These are phyloP conservation scores for Penicillium daleae DNA, from an alignment of 495 filamentous ascomycete genomes.

Conservation along the genomic window DNA sequence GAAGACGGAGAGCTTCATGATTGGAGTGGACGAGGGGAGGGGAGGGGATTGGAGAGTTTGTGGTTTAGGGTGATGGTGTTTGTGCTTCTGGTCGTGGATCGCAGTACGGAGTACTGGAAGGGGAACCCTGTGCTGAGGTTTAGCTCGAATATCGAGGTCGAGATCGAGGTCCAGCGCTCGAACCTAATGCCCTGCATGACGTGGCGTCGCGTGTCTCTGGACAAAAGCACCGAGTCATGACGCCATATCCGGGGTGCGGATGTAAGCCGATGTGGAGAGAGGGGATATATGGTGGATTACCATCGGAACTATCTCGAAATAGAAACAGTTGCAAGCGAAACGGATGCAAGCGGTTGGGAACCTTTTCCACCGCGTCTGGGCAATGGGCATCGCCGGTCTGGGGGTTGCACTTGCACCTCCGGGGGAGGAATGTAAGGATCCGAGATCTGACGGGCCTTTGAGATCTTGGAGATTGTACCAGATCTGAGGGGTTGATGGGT, in stretches of 20 bases:
- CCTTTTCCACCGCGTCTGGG: neutral
- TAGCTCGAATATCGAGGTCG: no score
- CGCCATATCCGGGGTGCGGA: constrained; percentile 8
- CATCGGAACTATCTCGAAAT: no score
- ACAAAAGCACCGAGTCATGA: constrained; percentile 16
- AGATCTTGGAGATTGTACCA: neutral
- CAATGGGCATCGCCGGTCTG: no score
- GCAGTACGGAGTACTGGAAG: no score
- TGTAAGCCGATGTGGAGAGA: neutral
- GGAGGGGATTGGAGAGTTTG: neutral
- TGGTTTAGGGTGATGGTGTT: neutral
- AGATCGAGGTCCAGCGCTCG: no score
- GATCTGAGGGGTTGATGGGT: neutral
- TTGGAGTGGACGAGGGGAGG: neutral
- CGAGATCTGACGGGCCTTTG: neutral
- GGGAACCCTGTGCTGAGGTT: no score
- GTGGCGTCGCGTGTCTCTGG: no score
- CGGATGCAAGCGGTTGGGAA: neutral
- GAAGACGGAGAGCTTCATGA: constrained; percentile 65
- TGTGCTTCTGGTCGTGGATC: no score
- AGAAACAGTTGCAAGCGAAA: no score
- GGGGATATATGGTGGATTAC: no score
- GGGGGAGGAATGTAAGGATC: neutral
- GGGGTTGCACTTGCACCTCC: neutral
- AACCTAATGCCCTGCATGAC: neutral